phyloP scores from a whole-genome alignment of 2,329 filamentous ascomycete genomes.

The Xylaria sp. region DNA sequence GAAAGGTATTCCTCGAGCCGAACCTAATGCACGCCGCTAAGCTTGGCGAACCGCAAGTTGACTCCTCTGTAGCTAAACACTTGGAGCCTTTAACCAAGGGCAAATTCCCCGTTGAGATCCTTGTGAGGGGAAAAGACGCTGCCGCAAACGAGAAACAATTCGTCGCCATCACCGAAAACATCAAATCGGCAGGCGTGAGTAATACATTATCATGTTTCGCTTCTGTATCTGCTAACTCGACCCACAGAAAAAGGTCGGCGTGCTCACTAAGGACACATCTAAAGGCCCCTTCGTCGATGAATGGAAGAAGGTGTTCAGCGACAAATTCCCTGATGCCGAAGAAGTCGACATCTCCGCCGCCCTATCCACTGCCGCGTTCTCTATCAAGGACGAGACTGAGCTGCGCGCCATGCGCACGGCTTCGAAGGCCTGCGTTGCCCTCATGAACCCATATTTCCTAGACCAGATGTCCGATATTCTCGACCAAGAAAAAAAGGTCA shows the following conservation, averaged over 20 bases:
- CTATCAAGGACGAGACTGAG: slow-evolving; percentile 94
- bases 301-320: slow-evolving; percentile 86
- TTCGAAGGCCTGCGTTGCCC: slow-evolving; percentile 89
- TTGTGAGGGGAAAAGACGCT: slow-evolving; percentile 90
- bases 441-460: slow-evolving; percentile 96
- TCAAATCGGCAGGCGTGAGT: slow-evolving; percentile 87
- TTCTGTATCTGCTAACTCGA: slow-evolving; percentile 30
- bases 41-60: slow-evolving; percentile 44
- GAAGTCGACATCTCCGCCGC: slow-evolving; percentile 87
- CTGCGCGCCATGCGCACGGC: slow-evolving; percentile 93
- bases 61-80: slow-evolving; percentile 77
- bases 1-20: slow-evolving; percentile 72
- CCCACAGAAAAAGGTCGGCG: slow-evolving; percentile 84
- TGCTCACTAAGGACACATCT: slow-evolving; percentile 84
- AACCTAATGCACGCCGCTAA: neutral
- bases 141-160: slow-evolving; percentile 93
- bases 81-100: slow-evolving; percentile 91
- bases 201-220: slow-evolving; percentile 2
- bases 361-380: slow-evolving; percentile 83
- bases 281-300: slow-evolving; percentile 92
- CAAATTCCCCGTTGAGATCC: slow-evolving; percentile 90
- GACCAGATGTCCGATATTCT: slow-evolving; percentile 98
- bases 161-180: slow-evolving; percentile 81
- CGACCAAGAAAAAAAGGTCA: slow-evolving; percentile 96
- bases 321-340: slow-evolving; percentile 84